Evolutionary conservation across 202 grass and related monocot genomes (phyloP), one percentile per base, ranked within the genome.

Genomic region (Elaeis oleifera): DNA sequence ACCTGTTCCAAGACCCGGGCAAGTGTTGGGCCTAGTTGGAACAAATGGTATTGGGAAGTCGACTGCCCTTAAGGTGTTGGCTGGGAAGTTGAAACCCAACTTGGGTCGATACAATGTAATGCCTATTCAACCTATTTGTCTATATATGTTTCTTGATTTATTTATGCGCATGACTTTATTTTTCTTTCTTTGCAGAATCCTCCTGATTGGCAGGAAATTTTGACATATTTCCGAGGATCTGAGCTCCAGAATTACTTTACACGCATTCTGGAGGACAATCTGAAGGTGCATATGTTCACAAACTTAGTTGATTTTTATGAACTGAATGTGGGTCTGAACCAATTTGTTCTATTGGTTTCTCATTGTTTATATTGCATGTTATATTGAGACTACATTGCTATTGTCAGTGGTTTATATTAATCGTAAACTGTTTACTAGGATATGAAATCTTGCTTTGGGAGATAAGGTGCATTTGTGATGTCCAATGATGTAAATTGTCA

Each of bases 31-130:
- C 49, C 72, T 95, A 32, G 86, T 84, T 74, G 90, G 90, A 39
- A 84, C 86, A 49, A 90, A 87, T 74, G 90, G 90, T 77, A 87
- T 87, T 77, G 90, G 80, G 16, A 90, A 90, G 74, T 90, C 86
- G 9, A 84, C 83, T 36, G 75, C 86, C 6, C 90, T 92, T 59
- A 95, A 90, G 61, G 82, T 95, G 64, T 74, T 95, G 62, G 90
- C 86, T 68, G 90, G 90, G 69, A 95, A 95, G 78, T 85, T 95
- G 60, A 95, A 90, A 59, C 90, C 90, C 53, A 95, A 97, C 61
- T 73, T 97, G 79, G 94, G 94, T 19, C 81, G 78, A 76, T 97
- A 84, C 69, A 97, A 81, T 71, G 94, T 97, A 89, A 77, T 23
- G 36, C 36, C 8, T 5, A 44, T 44, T 14, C 2, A 8, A 44